Percentiles rank a stretch among this genome's conserved stretches.
These are phyloP conservation scores for Toxicodendron radicans DNA, from an alignment of 345 rosid species.

Conservation along the genomic window DNA sequence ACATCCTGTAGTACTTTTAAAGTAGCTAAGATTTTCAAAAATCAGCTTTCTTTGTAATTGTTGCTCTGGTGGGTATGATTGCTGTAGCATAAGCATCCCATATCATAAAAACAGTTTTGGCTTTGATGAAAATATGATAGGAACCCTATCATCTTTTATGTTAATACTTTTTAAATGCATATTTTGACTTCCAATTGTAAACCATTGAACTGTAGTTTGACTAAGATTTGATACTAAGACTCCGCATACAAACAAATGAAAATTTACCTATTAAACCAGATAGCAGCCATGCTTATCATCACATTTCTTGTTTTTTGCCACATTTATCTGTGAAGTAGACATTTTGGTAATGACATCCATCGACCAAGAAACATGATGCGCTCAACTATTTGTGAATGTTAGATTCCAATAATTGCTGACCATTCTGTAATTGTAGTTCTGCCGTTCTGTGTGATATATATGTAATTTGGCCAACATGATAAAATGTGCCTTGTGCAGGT, in stretches of 20 bases:
- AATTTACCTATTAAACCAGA: too few relatives aligned
- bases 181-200: background rate
- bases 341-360: background rate
- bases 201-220: background rate
- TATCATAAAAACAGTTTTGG: background rate
- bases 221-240: background rate
- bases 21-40: background rate
- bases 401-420: background rate
- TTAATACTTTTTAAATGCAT: background rate
- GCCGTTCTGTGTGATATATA: background rate
- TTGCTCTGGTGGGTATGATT: background rate
- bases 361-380: background rate
- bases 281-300: background rate
- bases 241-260: background rate
- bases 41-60: background rate
- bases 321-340: background rate
- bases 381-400: background rate
- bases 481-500: slow-evolving; percentile 42
- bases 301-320: background rate
- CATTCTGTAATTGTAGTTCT: background rate
- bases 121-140: too few relatives aligned
- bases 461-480: background rate
- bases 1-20: background rate
- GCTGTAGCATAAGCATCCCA: background rate
- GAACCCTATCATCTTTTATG: background rate